These are phyloP conservation scores for Prunus mira DNA, from an alignment of 306 rosid species.

Conservation along the genomic window DNA sequence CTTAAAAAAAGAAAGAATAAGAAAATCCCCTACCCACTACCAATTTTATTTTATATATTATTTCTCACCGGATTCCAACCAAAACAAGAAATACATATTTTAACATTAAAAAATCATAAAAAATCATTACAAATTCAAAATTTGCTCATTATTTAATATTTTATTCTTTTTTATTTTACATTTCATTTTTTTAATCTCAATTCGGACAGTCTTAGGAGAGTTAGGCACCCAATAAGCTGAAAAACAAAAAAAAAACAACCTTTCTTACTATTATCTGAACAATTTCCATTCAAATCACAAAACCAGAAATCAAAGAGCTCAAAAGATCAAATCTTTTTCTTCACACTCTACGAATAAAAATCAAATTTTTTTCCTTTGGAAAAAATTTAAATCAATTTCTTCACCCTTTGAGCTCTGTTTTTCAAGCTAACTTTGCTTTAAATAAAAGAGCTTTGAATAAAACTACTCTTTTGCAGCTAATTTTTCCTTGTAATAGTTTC, in stretches of 20 bases:
- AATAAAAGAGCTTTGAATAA: conserved; percentile 14
- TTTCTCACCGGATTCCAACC: conserved; percentile 70
- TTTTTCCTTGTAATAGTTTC: conserved; percentile 13
- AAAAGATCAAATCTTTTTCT: conserved; percentile 34
- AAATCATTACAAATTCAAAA: conserved; percentile 37
- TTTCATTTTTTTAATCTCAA: conserved; percentile 53
- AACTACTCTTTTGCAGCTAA: conserved; percentile 22
- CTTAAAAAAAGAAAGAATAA: conserved; percentile 30
- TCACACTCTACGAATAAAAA: conserved; percentile 25
- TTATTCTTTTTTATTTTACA: conserved; percentile 21
- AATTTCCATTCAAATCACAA: conserved; percentile 54
- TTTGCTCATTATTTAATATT: conserved; percentile 35
- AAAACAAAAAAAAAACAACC: conserved; percentile 43
- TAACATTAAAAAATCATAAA: conserved; percentile 28
- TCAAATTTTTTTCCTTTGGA: conserved; percentile 12
- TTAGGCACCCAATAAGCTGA: conserved; percentile 68
- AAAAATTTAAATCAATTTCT: too few species aligned
- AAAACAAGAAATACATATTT: conserved; percentile 46
- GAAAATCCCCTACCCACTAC: conserved; percentile 67
- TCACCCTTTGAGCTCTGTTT: conserved; percentile 11
- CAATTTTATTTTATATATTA: conserved; percentile 40
- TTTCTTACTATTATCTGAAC: conserved; percentile 56
- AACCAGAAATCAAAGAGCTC: conserved; percentile 33
- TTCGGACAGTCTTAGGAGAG: conserved; percentile 65
- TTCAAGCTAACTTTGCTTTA: conserved; percentile 25